A percentile compares a stretch with the other conserved stretches of the same genome.
Conservation (phyloP, 2,329 filamentous ascomycete genomes). For the Trichoderma koningiopsis region DNA sequence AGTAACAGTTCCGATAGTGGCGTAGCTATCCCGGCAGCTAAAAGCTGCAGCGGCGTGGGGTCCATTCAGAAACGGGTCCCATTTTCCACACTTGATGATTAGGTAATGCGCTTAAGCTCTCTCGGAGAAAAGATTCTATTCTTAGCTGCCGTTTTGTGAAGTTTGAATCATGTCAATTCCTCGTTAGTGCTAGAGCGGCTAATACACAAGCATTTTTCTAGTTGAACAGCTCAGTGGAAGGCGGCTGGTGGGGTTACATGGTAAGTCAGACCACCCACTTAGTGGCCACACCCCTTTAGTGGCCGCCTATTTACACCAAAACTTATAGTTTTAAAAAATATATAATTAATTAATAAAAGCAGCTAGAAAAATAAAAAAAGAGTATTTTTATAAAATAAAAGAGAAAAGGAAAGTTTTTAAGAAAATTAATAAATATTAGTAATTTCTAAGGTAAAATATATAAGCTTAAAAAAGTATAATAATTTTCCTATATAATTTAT, state of each 20-base stretch:
- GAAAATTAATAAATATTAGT: no score
- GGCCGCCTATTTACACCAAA: no score
- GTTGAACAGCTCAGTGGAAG: background rate
- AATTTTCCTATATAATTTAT: no score
- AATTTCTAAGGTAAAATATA: no score
- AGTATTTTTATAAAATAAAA: no score
- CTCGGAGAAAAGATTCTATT: background rate
- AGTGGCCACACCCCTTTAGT: no score
- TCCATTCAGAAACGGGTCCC: background rate
- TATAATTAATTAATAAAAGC: no score
- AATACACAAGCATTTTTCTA: background rate
- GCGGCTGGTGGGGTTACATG: background rate
- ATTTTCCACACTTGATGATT: background rate
- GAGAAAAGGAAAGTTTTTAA: no score
- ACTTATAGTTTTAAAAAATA: no score
- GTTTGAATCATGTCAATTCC: background rate
- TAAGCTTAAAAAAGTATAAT: no score
- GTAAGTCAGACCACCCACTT: no score
- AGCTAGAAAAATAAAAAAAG: no score
- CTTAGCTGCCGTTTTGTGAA: background rate
- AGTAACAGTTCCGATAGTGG: slow-evolving; percentile 13
- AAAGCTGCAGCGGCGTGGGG: slow-evolving; percentile 14
- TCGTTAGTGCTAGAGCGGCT: background rate
- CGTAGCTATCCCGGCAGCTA: slow-evolving; percentile 20
- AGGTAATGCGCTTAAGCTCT: background rate